Percentiles rank a stretch among this genome's conserved stretches.
Conservation (phyloP, 176 grass and related monocot genomes). For the Rhipidocladum racemiflorum region DNA sequence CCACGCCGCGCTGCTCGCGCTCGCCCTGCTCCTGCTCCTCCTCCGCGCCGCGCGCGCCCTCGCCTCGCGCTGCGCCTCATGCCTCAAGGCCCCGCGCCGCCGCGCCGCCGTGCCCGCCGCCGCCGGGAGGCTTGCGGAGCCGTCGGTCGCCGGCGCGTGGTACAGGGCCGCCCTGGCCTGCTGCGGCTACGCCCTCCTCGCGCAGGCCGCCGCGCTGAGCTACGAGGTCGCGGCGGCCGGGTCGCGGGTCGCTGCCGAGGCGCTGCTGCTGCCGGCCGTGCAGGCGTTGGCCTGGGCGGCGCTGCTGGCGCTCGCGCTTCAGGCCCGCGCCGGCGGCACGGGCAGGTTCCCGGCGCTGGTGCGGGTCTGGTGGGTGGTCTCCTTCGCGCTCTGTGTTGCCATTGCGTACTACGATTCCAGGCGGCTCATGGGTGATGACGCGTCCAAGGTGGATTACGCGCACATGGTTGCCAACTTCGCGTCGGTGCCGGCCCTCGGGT, state of each 20-base stretch:
- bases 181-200: conserved; percentile 59
- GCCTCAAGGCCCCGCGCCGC: conserved; percentile 37
- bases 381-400: conserved; percentile 67
- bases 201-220: conserved; percentile 53
- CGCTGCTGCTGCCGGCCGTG: conserved; percentile 49
- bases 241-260: neutral
- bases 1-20: conserved; percentile 52
- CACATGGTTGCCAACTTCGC: conserved; percentile 70
- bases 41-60: conserved; percentile 39
- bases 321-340: conserved; percentile 40
- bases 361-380: conserved; percentile 83
- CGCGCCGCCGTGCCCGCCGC: neutral
- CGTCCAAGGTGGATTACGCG: conserved; percentile 30
- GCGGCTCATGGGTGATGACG: conserved; percentile 25
- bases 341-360: conserved; percentile 62
- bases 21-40: conserved; percentile 48
- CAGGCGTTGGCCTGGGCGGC: conserved; percentile 65
- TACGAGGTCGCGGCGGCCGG: conserved; percentile 46
- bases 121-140: neutral
- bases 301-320: conserved; percentile 48
- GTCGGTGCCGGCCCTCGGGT: conserved; percentile 51
- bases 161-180: conserved; percentile 35
- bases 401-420: conserved; percentile 47
- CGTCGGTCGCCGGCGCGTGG: conserved; percentile 20
- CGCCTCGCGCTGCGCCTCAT: conserved; percentile 48